phyloP scores from a whole-genome alignment of 2,329 filamentous ascomycete species.

The Hymenoscyphus fraxineus region DNA sequence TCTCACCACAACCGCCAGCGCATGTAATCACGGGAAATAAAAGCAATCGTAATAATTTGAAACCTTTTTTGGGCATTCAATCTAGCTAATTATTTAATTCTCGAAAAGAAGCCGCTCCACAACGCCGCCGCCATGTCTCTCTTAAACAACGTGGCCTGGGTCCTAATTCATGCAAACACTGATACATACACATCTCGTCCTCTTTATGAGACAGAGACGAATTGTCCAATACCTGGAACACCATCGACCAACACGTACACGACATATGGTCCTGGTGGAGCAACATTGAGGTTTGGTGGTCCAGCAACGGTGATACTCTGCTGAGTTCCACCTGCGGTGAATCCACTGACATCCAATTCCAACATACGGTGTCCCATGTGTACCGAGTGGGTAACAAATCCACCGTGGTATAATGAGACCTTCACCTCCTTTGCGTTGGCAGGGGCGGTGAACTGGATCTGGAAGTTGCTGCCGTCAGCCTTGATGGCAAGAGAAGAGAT shows the following conservation, averaged over 20 bases:
- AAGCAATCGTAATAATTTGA: too few species aligned
- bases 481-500: constrained; percentile 43
- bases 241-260: constrained; percentile 49
- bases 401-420: constrained; percentile 53
- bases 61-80: too few species aligned
- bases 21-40: too few species aligned
- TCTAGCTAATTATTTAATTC: too few species aligned
- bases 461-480: constrained; percentile 42
- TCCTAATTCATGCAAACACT: neutral
- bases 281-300: constrained; percentile 52
- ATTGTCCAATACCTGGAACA: constrained; percentile 32
- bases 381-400: constrained; percentile 57
- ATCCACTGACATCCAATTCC: constrained; percentile 48
- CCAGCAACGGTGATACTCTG: constrained; percentile 50
- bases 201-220: constrained; percentile 27
- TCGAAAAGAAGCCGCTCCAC: neutral
- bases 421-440: constrained; percentile 42
- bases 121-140: neutral
- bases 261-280: constrained; percentile 57
- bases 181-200: neutral
- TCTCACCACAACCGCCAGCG: too few species aligned
- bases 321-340: constrained; percentile 37
- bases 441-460: constrained; percentile 45
- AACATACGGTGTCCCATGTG: constrained; percentile 60
- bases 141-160: neutral